Conservation (phyloP, 805 yeast species). For the Barnettozyma siamensis region DNA sequence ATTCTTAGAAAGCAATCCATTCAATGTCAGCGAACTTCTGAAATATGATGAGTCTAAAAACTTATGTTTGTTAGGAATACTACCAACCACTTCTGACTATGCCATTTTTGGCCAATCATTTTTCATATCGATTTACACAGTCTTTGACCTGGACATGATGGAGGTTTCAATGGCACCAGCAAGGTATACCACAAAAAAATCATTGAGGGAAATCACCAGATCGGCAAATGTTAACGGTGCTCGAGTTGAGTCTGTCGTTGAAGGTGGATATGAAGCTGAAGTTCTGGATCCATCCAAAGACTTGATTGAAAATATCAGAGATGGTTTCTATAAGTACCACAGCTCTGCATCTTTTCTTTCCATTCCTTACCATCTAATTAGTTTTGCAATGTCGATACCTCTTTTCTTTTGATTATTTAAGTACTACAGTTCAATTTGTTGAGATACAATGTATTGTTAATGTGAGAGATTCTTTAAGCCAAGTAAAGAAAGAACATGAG, state of each 20-base stretch:
- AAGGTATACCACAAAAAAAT: conserved; percentile 7
- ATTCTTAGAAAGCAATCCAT: conserved; percentile 4
- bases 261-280: conserved; percentile 2
- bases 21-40: background rate
- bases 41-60: conserved; percentile 1
- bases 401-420: too few species aligned
- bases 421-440: too few species aligned
- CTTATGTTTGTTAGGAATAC: conserved; percentile 14
- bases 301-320: conserved; percentile 13
- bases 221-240: conserved; percentile 4
- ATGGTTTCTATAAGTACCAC: conserved; percentile 13
- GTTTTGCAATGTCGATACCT: too few species aligned
- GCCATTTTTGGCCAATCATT: conserved; percentile 20
- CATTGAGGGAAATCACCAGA: conserved; percentile 8
- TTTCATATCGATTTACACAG: conserved; percentile 17
- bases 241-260: conserved; percentile 6
- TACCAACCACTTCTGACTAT: conserved; percentile 2
- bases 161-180: conserved; percentile 22
- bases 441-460: too few species aligned
- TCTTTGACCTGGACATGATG: conserved; percentile 22
- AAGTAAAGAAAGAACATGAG: too few species aligned
- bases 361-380: too few species aligned
- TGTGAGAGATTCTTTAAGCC: too few species aligned
- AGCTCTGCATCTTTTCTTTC: background rate
- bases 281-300: conserved; percentile 13